Evolutionary conservation across 805 yeast genomes (phyloP), one percentile per base, ranked within the genome.

Genomic region (Groenewaldozyma salmanticensis): DNA sequence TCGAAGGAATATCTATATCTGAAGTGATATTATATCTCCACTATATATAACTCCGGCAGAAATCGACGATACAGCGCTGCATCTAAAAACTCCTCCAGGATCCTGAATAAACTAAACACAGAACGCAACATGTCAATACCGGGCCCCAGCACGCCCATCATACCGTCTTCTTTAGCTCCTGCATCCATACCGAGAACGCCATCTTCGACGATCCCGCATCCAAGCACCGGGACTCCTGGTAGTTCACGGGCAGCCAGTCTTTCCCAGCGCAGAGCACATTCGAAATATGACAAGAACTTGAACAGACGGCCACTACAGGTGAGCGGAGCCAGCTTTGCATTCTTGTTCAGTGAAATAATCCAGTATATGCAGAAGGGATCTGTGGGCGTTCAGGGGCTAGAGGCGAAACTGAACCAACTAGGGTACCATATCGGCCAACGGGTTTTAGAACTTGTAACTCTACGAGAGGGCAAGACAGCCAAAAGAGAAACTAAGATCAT

Each of bases 401-500:
- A 76, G 49, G 55, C 67, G 6, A 58, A 79, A 40, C 67, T 85
- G 38, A 84, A 81, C 56, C 74, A 77, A 7, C 61, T 82, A 33
- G 95, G 95, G 1, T 83, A 84, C 55, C 76, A 77, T 31, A 73
- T 86, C 31, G 95, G 95, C 2, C 72, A 75, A 42, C 72, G 84
- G 47, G 68, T 73, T 48, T 60, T 84, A 27, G 95, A 86, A 55
- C 65, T 86, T 46, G 66, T 75, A 5, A 77, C 81, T 27, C 53
- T 81, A 34, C 65, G 94, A 43, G 86, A 79, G 41, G 84, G 87
- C 27, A 68, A 68, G 50, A 64, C 71, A 21, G 77, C 81, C 17
- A 79, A 77, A 52, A 71, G 94, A 46, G 88, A 81, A 48, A 67
- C 71, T 6, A 71, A 72, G 38, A 69, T 80, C 15, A 70, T 88